phyloP scores from a whole-genome alignment of 1,139 yeast species.

The Geotrichum restrictum region DNA sequence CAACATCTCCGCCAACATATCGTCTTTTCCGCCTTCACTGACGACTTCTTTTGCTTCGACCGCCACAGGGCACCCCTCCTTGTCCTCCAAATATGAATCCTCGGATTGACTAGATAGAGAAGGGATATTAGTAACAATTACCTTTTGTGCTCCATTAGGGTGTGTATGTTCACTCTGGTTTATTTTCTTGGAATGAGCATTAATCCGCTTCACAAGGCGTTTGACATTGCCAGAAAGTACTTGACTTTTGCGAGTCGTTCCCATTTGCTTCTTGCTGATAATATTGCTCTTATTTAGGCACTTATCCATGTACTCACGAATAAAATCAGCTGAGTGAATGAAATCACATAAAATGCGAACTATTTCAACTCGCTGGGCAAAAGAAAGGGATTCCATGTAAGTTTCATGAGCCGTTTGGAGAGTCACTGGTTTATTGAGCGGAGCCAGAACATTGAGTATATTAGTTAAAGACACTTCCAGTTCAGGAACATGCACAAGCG shows the following conservation, averaged over 20 bases:
- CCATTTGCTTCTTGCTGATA: conserved; percentile 65
- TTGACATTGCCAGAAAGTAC: conserved; percentile 47
- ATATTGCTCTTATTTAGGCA: conserved; percentile 62
- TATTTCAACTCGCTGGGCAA: conserved; percentile 50
- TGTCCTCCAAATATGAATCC: conserved; percentile 22
- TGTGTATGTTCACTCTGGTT: too few relatives aligned
- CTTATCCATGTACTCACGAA: conserved; percentile 63
- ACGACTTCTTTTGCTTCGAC: too few relatives aligned
- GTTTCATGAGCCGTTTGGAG: conserved; percentile 47
- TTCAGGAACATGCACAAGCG: conserved; percentile 55
- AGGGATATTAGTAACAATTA: too few relatives aligned
- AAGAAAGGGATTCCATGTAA: conserved; percentile 37
- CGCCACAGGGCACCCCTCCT: too few relatives aligned
- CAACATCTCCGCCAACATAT: conserved; percentile 51
- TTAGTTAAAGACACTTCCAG: conserved; percentile 48
- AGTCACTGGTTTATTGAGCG: conserved; percentile 49
- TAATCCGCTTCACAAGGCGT: conserved; percentile 36
- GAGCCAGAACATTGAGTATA: conserved; percentile 54
- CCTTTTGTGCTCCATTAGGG: too few relatives aligned
- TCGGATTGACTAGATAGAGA: background rate
- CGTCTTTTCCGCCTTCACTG: conserved; percentile 32
- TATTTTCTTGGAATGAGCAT: conserved; percentile 22
- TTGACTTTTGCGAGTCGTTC: conserved; percentile 61
- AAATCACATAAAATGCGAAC: conserved; percentile 57
- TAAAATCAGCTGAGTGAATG: conserved; percentile 53